Base-by-base conservation (phyloP, 2,329 filamentous ascomycete species). In the Aspergillus sp. region DNA sequence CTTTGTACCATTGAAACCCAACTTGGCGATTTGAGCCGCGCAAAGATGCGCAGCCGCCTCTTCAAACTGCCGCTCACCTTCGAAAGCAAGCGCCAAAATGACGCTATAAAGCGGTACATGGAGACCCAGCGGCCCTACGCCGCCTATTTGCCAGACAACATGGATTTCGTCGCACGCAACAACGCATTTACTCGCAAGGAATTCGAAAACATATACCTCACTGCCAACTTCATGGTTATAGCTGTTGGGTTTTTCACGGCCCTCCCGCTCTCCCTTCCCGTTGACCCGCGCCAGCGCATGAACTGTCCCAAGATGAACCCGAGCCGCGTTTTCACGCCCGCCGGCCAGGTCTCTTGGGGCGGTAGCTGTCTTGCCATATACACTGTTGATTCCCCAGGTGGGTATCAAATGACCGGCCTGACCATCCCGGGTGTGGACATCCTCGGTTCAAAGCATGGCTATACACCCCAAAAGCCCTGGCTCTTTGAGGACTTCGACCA, bases 101-200 rank as follows among this genome's bases (percentile, higher is more conserved):
- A 82, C 35, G 85, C 85, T 0, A 79, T 86, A 0, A 73, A 83
- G 46, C 79, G 86, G 3, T 89, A 89, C 69, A 82, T 82, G 66
- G 82, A 82, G 23, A 87, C 84, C 0, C 84, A 87, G 60, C 79
- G 86, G 6, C 79, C 82, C 1, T 80, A 85, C 49, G 86, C 86
- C 0, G 80, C 83, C 0, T 89, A 86, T 66, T 76, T 88, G 0
- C 86, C 86, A 0, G 83, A 84, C 62, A 87, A 87, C 54, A 76
- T 87, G 41, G 77, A 81, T 1, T 89, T 88, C 56, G 69, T 77
- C 6, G 81, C 81, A 1, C 79, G 79, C 61, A 84, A 82, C 67
- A 84, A 84, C 61, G 82, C 79, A 3, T 79, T 85, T 57, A 70
- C 67, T 1, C 68, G 75, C 1, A 72, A 79, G 43, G 77, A 83